phyloP scores from a whole-genome alignment of 1,139 yeast genomes.

The Taiozyma sp. region DNA sequence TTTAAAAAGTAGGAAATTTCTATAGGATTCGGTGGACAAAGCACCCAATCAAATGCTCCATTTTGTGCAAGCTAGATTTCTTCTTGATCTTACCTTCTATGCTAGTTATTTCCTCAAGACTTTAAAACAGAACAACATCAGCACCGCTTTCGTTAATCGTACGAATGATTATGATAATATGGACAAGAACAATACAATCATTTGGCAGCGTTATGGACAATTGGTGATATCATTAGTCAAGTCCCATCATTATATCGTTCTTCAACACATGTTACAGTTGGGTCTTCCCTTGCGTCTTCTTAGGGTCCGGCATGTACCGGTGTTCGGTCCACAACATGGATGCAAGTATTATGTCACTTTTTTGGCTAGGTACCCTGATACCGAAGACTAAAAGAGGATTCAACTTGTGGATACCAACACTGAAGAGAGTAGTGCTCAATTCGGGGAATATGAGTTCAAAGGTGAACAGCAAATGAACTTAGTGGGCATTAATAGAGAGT shows the following conservation, averaged over 20 bases:
- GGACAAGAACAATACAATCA: too few species aligned
- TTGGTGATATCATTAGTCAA: constrained; percentile 30
- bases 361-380: too few species aligned
- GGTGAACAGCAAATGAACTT: too few species aligned
- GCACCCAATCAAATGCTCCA: constrained; percentile 39
- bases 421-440: too few species aligned
- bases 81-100: constrained; percentile 40
- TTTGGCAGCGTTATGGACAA: too few species aligned
- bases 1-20: constrained; percentile 11
- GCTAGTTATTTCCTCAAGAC: constrained; percentile 8
- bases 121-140: too few species aligned
- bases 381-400: too few species aligned
- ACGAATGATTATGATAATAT: too few species aligned
- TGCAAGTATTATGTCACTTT: constrained; percentile 13
- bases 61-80: constrained; percentile 40
- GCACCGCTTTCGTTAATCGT: too few species aligned
- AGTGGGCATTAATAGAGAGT: too few species aligned
- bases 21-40: constrained; percentile 41
- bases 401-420: too few species aligned
- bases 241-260: constrained; percentile 29
- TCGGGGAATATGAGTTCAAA: too few species aligned
- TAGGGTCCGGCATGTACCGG: constrained; percentile 45
- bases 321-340: constrained; percentile 42
- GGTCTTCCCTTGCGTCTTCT: constrained; percentile 43
- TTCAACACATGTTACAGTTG: constrained; percentile 46